These are phyloP conservation scores for Termitomyces sp. DNA, from an alignment of 768 basidiomycete genomes.

Conservation along the genomic window DNA sequence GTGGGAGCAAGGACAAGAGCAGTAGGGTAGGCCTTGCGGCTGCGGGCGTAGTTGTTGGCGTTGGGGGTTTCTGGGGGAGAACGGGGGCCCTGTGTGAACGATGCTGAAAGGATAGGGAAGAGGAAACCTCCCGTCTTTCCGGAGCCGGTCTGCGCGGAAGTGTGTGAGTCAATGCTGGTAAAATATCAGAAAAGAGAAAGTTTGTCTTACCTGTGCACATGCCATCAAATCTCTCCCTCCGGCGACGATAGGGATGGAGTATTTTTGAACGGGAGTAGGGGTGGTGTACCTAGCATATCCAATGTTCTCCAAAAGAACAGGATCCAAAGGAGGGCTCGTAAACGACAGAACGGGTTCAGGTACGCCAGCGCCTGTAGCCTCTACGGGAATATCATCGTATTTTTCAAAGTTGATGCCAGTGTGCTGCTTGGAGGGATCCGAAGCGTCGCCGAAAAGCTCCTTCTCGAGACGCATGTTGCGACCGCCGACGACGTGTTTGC, in stretches of 20 bases:
- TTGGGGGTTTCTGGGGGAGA: conserved; percentile 56
- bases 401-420: conserved; percentile 99
- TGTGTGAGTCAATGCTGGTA: conserved; percentile 9
- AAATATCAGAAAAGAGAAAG: neutral
- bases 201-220: conserved; percentile 73
- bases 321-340: conserved; percentile 85
- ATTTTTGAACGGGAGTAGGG: conserved; percentile 99
- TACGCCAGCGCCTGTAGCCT: conserved; percentile 96
- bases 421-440: conserved; percentile 84
- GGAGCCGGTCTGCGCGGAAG: conserved; percentile 81
- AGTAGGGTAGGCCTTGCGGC: conserved; percentile 92
- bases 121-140: conserved; percentile 99
- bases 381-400: conserved; percentile 99
- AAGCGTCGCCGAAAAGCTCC: conserved; percentile 89
- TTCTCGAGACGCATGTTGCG: conserved; percentile 90
- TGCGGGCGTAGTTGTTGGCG: conserved; percentile 52
- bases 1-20: conserved; percentile 98
- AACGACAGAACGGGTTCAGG: conserved; percentile 91
- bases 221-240: conserved; percentile 89
- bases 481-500: conserved; percentile 77
- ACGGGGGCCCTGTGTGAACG: conserved; percentile 80
- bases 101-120: conserved; percentile 96
- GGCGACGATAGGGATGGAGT: conserved; percentile 97
- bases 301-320: conserved; percentile 95
- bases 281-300: conserved; percentile 87